Percentiles rank a stretch among this genome's conserved stretches.
Evolutionary conservation across 108 stramenopile genomes (phyloP).

Genomic region (Cylindrotheca closterium): DNA sequence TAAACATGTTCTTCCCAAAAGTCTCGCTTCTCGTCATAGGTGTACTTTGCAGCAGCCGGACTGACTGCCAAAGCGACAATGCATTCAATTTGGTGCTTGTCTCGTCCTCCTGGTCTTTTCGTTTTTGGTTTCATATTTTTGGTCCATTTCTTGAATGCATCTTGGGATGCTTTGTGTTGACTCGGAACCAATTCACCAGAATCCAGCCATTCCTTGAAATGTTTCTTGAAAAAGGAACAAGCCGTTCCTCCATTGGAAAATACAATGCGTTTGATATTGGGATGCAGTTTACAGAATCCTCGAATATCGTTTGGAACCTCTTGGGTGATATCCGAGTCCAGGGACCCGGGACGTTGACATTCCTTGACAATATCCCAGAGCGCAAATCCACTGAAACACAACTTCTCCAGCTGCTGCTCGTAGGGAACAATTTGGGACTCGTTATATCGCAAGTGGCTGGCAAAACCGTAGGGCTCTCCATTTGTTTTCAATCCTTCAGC

Average conservation of each 20-base stretch:
- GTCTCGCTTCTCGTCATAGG: constrained; percentile 72
- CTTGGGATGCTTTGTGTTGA: background rate
- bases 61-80: constrained; percentile 58
- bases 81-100: constrained; percentile 7
- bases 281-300: constrained; percentile 52
- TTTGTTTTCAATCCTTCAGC: constrained; percentile 31
- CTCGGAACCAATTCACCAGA: constrained; percentile 40
- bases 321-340: constrained; percentile 62
- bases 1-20: constrained; percentile 70
- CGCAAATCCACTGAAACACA: constrained; percentile 68
- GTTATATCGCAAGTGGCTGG: constrained; percentile 48
- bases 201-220: constrained; percentile 64
- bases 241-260: constrained; percentile 75
- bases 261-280: constrained; percentile 58
- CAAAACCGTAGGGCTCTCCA: constrained; percentile 58
- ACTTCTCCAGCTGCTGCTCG: constrained; percentile 47
- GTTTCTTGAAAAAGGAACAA: constrained; percentile 52
- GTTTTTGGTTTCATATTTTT: constrained; percentile 22
- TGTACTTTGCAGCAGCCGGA: constrained; percentile 71
- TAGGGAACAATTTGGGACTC: constrained; percentile 58
- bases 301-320: constrained; percentile 67
- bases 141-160: constrained; percentile 14
- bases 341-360: constrained; percentile 53
- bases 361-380: constrained; percentile 78
- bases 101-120: constrained; percentile 37